Evolutionary conservation across 2,329 filamentous ascomycete genomes (phyloP), one percentile per base, ranked within the genome.

Genomic region (Torrubiella hemipterigena): DNA sequence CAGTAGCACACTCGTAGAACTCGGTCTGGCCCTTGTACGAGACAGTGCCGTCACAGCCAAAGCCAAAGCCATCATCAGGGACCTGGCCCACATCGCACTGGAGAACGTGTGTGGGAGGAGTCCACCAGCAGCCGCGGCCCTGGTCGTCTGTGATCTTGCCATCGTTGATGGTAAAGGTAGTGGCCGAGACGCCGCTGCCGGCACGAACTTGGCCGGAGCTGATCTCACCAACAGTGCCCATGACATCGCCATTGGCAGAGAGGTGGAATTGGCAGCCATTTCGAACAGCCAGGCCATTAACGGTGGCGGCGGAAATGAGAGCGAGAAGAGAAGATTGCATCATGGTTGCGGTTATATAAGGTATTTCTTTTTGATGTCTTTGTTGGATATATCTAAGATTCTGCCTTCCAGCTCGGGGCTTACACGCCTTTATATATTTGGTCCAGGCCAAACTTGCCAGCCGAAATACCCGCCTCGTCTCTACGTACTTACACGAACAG

Each of bases 61-160:
- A 59, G 7, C 58, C 55, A 52, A 79, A 81, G 18, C 73, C 74
- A 19, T 59, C 45, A 16, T 58, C 63, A 8, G 69, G 63, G 11
- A 45, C 40, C 10, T 65, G 66, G 28, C 67, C 66, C 14, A 45
- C 40, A 40, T 81, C 75, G 42, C 77, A 79, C 46, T 78, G 73
- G 36, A 73, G 68, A 29, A 76, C 68, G 17, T 60, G 63, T 2
- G 71, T 73, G 0, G 67, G 63, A 24, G 64, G 59, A 39, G 75
- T 79, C 45, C 78, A 55, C 51, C 77, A 74, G 45, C 77, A 81
- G 14, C 75, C 73, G 35, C 69, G 61, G 27, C 67, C 66, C 29
- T 59, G 58, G 29, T 55, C 49, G 46, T 80, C 76, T 13, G 58
- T 67, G 37, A 81, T 62, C 15, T 67, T 65, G 31, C 61, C 61